A percentile compares a stretch with the other conserved stretches of the same genome.
These are phyloP conservation scores for Acanthamoeba castellanii DNA, from an alignment of 208 protist species.

Conservation along the genomic window DNA sequence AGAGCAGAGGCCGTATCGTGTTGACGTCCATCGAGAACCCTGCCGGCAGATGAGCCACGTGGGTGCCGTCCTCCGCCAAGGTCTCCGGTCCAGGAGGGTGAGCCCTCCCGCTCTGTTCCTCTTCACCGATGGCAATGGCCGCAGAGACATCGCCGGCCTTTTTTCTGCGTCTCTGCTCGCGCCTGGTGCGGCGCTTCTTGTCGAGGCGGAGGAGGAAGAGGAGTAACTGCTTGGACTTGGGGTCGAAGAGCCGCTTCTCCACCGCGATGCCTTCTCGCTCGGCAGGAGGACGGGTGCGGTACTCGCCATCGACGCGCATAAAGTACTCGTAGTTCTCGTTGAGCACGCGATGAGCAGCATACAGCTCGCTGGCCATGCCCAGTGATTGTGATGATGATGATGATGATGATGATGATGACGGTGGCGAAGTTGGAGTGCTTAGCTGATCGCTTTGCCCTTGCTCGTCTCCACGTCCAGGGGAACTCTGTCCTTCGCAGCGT, in stretches of 20 bases:
- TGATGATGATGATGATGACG: no score
- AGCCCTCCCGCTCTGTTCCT: no score
- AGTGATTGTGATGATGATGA: no score
- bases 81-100: not conserved
- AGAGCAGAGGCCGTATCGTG: not conserved
- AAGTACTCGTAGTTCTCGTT: conserved; percentile 3
- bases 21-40: conserved; percentile 3
- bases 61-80: not conserved
- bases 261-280: not conserved
- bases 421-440: no score
- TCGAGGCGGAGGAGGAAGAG: not conserved
- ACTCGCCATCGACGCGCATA: not conserved
- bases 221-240: not conserved
- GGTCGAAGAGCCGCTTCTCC: conserved; percentile 17
- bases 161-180: not conserved
- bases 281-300: not conserved
- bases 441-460: no score
- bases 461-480: not conserved
- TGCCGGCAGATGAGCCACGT: not conserved
- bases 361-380: not conserved
- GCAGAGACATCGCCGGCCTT: not conserved
- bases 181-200: not conserved
- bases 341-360: not conserved
- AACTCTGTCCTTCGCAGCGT: no score
- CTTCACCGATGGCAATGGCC: not conserved